Evolutionary conservation across 176 grass and related monocot genomes (phyloP).

Genomic region (Secale cereale): DNA sequence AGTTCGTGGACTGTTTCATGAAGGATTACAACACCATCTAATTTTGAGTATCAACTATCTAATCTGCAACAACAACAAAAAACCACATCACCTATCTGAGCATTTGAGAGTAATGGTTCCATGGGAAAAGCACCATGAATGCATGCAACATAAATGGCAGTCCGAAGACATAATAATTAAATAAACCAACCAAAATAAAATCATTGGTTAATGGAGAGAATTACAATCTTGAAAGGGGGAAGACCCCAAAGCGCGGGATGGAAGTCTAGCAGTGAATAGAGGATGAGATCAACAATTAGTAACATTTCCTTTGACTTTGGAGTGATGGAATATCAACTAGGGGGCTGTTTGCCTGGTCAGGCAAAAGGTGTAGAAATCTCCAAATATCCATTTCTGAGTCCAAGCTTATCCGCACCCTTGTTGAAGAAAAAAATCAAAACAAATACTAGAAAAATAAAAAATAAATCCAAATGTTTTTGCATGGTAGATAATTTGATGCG

Average conservation of each 20-base stretch:
- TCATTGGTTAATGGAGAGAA: constrained; percentile 4
- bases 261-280: constrained; percentile 85
- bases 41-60: too few relatives aligned
- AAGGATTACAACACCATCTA: too few relatives aligned
- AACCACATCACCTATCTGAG: background rate
- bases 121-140: constrained; percentile 58
- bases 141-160: constrained; percentile 35
- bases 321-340: constrained; percentile 92
- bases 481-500: too few relatives aligned
- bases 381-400: too few relatives aligned
- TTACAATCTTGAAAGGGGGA: constrained; percentile 88
- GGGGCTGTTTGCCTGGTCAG: too few relatives aligned
- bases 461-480: too few relatives aligned
- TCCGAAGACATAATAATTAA: constrained; percentile 2
- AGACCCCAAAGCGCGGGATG: constrained; percentile 71
- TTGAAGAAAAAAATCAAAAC: too few relatives aligned
- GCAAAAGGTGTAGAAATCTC: too few relatives aligned
- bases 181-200: constrained; percentile 3
- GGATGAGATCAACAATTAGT: constrained; percentile 57
- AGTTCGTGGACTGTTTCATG: too few relatives aligned
- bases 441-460: too few relatives aligned
- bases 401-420: too few relatives aligned
- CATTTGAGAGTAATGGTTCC: constrained; percentile 50
- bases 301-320: constrained; percentile 54
- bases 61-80: too few relatives aligned